Conservation (phyloP, 331 rosid genomes). For the Malus hybrid region DNA sequence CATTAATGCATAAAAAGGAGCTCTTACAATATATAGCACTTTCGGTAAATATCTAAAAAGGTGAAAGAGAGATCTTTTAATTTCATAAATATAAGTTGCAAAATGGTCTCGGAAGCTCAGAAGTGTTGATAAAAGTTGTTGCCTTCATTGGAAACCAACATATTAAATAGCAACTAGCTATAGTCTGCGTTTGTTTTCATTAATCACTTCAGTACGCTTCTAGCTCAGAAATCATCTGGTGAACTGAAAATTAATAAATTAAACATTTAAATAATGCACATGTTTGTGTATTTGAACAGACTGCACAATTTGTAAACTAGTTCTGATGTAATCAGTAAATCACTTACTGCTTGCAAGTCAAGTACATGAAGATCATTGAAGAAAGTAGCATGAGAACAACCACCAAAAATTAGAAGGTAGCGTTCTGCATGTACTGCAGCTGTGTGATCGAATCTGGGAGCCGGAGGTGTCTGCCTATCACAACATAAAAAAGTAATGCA, state of each 20-base stretch:
- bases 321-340: neutral
- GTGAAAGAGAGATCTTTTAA: neutral
- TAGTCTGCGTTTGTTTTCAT: neutral
- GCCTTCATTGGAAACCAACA: neutral
- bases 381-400: constrained; percentile 88
- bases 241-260: neutral
- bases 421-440: constrained; percentile 66
- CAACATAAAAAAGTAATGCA: constrained; percentile 35
- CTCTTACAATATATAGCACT: neutral
- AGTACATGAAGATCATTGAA: constrained; percentile 82
- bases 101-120: neutral
- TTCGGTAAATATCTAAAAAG: neutral
- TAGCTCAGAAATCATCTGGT: neutral
- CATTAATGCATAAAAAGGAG: neutral
- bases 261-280: neutral
- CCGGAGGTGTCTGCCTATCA: constrained; percentile 88
- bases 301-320: neutral
- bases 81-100: neutral
- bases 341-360: constrained; percentile 78
- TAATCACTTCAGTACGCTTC: neutral
- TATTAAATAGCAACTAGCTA: neutral
- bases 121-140: neutral
- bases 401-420: constrained; percentile 87
- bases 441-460: constrained; percentile 89
- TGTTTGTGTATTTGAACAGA: neutral